phyloP scores from a whole-genome alignment of 2,329 filamentous ascomycete species.

The Venturia pyrina region DNA sequence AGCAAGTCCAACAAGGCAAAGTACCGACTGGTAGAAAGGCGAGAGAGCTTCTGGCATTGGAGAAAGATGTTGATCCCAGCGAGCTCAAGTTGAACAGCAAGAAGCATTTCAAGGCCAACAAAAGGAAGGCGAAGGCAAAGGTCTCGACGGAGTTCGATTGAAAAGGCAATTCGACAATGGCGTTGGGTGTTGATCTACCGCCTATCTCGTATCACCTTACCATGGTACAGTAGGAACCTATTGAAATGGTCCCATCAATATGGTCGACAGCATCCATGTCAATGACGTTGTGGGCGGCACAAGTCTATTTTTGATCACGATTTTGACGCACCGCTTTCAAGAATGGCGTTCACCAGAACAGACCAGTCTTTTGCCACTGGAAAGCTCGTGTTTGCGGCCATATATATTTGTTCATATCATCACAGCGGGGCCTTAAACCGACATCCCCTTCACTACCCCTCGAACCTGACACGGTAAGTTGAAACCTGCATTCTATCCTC shows the following conservation, averaged over 20 bases:
- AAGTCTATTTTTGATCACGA: background rate
- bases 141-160: slow-evolving; percentile 1
- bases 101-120: slow-evolving; percentile 77
- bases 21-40: slow-evolving; percentile 75
- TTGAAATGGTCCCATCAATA: background rate
- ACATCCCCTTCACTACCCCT: too few relatives aligned
- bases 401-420: too few relatives aligned
- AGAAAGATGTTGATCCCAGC: slow-evolving; percentile 73
- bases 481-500: too few relatives aligned
- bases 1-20: slow-evolving; percentile 63
- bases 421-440: too few relatives aligned
- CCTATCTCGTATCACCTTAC: background rate
- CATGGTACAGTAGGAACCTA: background rate
- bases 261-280: background rate
- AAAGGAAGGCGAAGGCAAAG: slow-evolving; percentile 11
- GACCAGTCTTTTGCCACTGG: background rate
- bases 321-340: background rate
- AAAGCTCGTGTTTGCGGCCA: background rate
- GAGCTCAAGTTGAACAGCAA: slow-evolving; percentile 60
- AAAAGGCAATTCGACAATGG: background rate
- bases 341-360: background rate
- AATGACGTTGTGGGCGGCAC: background rate
- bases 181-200: background rate
- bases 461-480: too few relatives aligned
- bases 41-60: slow-evolving; percentile 67